phyloP scores from a whole-genome alignment of 1,139 yeast genomes.

The Nematodospora anomalae region DNA sequence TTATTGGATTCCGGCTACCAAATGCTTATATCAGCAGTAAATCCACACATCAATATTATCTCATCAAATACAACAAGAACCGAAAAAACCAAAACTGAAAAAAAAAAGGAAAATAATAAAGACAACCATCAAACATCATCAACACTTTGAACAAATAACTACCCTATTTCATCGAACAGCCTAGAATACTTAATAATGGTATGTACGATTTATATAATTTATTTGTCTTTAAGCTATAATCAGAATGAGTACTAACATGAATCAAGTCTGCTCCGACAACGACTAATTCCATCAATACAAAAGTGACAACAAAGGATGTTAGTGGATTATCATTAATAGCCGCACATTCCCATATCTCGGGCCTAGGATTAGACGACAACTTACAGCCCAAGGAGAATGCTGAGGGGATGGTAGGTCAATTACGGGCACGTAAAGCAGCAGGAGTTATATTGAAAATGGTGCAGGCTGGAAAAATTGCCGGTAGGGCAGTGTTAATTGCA shows the following conservation, averaged over 20 bases:
- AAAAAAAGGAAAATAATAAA: background rate
- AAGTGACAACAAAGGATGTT: constrained; percentile 43
- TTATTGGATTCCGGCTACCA: too few relatives aligned
- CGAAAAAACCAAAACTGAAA: too few relatives aligned
- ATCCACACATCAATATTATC: background rate
- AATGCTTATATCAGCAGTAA: too few relatives aligned
- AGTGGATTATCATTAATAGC: constrained; percentile 76
- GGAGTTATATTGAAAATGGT: constrained; percentile 93
- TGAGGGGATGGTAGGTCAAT: constrained; percentile 98
- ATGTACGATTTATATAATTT: too few relatives aligned
- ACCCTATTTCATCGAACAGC: too few relatives aligned
- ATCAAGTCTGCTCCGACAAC: background rate
- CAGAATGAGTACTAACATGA: background rate
- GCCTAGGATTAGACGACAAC: constrained; percentile 89
- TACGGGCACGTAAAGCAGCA: constrained; percentile 92
- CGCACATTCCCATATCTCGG: constrained; percentile 95
- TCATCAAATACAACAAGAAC: too few relatives aligned
- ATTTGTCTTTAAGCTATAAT: too few relatives aligned
- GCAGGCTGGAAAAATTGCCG: constrained; percentile 91
- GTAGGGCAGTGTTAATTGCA: constrained; percentile 91
- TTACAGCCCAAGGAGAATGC: constrained; percentile 75
- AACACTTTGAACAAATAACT: too few relatives aligned
- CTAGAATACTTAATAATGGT: background rate
- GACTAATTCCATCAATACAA: constrained; percentile 34
- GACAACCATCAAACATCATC: background rate